Evolutionary conservation across 2,329 filamentous ascomycete species (phyloP), one percentile per base, ranked within the genome.

Genomic region (Fusarium algeriense): DNA sequence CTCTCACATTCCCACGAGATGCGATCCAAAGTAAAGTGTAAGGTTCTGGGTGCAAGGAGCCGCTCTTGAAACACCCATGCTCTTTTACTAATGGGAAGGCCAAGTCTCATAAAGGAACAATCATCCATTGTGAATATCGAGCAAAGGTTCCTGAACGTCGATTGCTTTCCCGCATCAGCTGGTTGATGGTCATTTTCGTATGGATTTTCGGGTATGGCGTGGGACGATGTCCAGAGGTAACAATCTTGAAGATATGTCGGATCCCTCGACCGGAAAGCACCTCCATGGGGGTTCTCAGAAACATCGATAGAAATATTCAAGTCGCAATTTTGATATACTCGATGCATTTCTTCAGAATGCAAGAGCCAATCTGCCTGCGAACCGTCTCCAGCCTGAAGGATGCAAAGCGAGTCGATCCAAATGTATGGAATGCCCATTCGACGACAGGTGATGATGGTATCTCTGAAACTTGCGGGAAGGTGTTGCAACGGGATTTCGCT

Each of bases 391-490:
- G 10, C 30, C 13, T 58, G 60, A 3, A 62, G 19, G 5, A 64
- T 64, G 15, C 60, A 64, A 9, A 64, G 46, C 3, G 57, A 61
- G 28, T 64, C 60, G 5, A 64, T 54, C 60, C 60, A 64, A 5
- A 62, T 40, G 2, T 64, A 48, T 4, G 48, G 28, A 4, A 62
- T 44, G 4, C 30, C 40, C 13, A 64, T 37, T 2, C 46, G 56
- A 45, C 28, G 37, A 12, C 46, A 30, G 10, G 60, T 37, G 3
- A n/a, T 26, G 10, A 64, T 26, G 13, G 57, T 28, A 6, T 58
- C 55, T 32, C 19, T 20, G 8, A 50, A 57, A 4, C 43, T 57
- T 11, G 19, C 32, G 5, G 54, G 54, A 14, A 57, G 26, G 4
- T 2, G 6, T 4, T 13, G 12, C 1, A 38, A 4, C 7, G 13